phyloP scores from a whole-genome alignment of 1,284 basidiomycete genomes.

The Phlebopus sp. region DNA sequence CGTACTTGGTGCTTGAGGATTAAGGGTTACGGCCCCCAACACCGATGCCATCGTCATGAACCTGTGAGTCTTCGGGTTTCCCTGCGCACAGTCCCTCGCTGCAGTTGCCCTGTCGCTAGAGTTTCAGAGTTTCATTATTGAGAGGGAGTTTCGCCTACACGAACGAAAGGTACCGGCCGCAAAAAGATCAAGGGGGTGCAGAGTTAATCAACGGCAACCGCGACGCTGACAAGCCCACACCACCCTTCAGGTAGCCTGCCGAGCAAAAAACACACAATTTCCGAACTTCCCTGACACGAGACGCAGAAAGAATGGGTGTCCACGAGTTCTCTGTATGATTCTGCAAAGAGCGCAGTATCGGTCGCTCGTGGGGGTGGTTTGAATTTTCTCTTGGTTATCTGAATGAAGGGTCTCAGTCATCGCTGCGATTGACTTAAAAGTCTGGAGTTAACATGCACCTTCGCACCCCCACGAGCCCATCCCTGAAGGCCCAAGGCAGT shows the following conservation, averaged over 20 bases:
- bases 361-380: conserved; percentile 7
- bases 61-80: too few relatives aligned
- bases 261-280: conserved; percentile 17
- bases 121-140: too few relatives aligned
- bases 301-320: conserved; percentile 8
- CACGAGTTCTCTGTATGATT: conserved; percentile 8
- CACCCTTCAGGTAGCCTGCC: conserved; percentile 11
- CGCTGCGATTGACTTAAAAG: background rate
- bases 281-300: conserved; percentile 11
- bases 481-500: conserved; percentile 11
- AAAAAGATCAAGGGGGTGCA: too few relatives aligned
- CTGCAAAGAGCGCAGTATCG: conserved; percentile 7
- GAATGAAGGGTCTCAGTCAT: conserved; percentile 9
- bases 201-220: conserved; percentile 4
- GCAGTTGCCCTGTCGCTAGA: too few relatives aligned
- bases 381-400: conserved; percentile 15
- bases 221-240: conserved; percentile 21
- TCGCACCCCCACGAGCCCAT: background rate
- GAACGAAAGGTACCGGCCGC: too few relatives aligned
- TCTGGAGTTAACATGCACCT: conserved; percentile 4
- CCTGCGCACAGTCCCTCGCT: too few relatives aligned
- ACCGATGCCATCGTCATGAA: too few relatives aligned
- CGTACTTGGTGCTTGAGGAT: too few relatives aligned
- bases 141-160: too few relatives aligned
- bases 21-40: too few relatives aligned